These are phyloP conservation scores for Boletus semigastroideus DNA, from an alignment of 1,284 basidiomycete genomes.

Conservation along the genomic window DNA sequence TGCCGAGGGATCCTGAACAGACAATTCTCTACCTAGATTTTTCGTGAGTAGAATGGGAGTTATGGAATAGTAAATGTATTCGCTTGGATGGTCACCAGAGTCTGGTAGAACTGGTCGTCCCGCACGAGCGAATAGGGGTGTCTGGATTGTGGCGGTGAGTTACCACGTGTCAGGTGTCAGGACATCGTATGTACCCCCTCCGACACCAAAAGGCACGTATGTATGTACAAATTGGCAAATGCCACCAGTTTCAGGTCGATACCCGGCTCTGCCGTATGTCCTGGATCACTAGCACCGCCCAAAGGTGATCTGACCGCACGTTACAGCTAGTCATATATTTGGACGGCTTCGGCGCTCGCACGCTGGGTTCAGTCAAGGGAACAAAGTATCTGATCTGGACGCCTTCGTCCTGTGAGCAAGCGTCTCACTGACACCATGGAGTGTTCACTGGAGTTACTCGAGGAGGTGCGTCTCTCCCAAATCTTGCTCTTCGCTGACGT, in stretches of 20 bases:
- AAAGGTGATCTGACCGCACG: too few relatives aligned
- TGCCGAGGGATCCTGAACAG: conserved; percentile 25
- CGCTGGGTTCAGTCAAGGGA: conserved; percentile 2
- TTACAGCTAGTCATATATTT: conserved; percentile 2
- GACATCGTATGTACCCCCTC: neutral
- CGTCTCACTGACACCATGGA: conserved; percentile 15
- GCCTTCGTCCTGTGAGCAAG: neutral
- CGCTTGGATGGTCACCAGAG: conserved; percentile 20
- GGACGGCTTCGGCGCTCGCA: conserved; percentile 14
- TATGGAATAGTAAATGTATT: neutral
- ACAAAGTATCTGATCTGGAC: neutral
- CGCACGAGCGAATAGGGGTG: too few relatives aligned
- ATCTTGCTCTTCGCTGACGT: neutral
- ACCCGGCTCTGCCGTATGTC: neutral
- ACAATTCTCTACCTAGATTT: conserved; percentile 20
- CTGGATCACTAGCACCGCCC: too few relatives aligned
- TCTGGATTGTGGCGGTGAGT: conserved; percentile 25
- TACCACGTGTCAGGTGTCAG: conserved; percentile 20
- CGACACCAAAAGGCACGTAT: too few relatives aligned
- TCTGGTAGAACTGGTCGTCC: conserved; percentile 18
- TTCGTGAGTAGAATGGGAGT: neutral
- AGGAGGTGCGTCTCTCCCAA: conserved; percentile 35
- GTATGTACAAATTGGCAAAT: too few relatives aligned
- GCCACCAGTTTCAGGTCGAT: conserved; percentile 10
- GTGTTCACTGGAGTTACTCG: conserved; percentile 38